phyloP scores from a whole-genome alignment of 768 basidiomycete species.

The Nidula microcarpa region DNA sequence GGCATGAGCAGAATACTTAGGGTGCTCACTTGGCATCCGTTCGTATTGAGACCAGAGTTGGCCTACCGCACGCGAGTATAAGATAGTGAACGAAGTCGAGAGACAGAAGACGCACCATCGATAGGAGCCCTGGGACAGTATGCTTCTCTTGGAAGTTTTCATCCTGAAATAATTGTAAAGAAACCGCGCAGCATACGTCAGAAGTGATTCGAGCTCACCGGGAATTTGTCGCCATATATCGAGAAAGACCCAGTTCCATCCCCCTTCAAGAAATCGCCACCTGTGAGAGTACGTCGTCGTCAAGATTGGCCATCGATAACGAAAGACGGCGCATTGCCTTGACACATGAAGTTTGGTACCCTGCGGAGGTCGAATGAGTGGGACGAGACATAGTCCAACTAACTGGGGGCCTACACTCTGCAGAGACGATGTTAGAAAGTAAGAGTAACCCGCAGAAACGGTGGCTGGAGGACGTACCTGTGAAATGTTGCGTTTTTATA shows the following conservation, averaged over 20 bases:
- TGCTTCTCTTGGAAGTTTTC: constrained; percentile 96
- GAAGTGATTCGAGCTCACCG: constrained; percentile 41
- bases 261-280: constrained; percentile 91
- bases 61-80: constrained; percentile 47
- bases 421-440: constrained; percentile 10
- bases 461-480: constrained; percentile 48
- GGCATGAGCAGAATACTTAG: not conserved
- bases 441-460: not conserved
- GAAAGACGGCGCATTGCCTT: constrained; percentile 47
- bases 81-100: constrained; percentile 1
- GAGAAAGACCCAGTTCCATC: constrained; percentile 97
- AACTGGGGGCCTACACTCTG: constrained; percentile 62
- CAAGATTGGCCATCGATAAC: not conserved
- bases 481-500: constrained; percentile 93
- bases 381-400: not conserved
- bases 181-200: no score
- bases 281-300: constrained; percentile 28
- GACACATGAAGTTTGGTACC: constrained; percentile 94
- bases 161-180: constrained; percentile 46
- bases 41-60: constrained; percentile 92
- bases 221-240: constrained; percentile 95
- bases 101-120: constrained; percentile 62
- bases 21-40: constrained; percentile 75
- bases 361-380: constrained; percentile 31
- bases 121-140: constrained; percentile 77